These are phyloP conservation scores for Corinectria fuckeliana DNA, from an alignment of 2,329 filamentous ascomycete genomes.

Conservation along the genomic window DNA sequence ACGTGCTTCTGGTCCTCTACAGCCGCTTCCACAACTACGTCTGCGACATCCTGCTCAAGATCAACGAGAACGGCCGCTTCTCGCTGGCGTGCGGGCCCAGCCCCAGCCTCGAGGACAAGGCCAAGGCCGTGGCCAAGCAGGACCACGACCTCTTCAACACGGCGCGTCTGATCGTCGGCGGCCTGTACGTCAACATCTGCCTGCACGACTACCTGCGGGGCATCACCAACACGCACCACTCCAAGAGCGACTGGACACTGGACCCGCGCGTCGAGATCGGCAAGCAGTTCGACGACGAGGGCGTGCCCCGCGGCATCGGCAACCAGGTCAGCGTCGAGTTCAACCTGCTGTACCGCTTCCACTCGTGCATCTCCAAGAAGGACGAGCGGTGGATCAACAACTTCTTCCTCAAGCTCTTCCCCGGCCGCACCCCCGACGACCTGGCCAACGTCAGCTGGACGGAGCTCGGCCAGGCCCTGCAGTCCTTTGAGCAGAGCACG, in stretches of 20 bases:
- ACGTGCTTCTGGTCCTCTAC: conserved; percentile 71
- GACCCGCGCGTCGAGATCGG: conserved; percentile 25
- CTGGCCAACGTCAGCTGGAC: conserved; percentile 43
- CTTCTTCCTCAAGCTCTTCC: conserved; percentile 44
- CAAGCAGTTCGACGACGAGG: background rate
- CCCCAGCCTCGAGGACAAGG: conserved; percentile 35
- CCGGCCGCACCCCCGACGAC: conserved; percentile 44
- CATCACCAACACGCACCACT: background rate
- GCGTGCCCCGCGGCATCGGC: background rate
- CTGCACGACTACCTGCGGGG: background rate
- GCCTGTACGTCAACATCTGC: background rate
- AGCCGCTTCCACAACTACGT: conserved; percentile 74
- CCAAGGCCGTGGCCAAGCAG: conserved; percentile 48
- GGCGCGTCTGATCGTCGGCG: conserved; percentile 47
- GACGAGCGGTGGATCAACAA: background rate
- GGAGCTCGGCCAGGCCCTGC: conserved; percentile 30
- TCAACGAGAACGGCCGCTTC: conserved; percentile 73
- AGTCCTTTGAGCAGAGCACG: conserved; percentile 24
- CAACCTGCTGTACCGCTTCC: background rate
- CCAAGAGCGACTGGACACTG: background rate
- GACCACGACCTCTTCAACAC: conserved; percentile 64
- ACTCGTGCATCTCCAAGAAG: background rate
- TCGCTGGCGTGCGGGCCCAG: conserved; percentile 13
- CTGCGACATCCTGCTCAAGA: conserved; percentile 65
- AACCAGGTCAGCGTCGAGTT: background rate